These are phyloP conservation scores for Fusarium anguioides DNA, from an alignment of 2,329 filamentous ascomycete genomes.

Conservation along the genomic window DNA sequence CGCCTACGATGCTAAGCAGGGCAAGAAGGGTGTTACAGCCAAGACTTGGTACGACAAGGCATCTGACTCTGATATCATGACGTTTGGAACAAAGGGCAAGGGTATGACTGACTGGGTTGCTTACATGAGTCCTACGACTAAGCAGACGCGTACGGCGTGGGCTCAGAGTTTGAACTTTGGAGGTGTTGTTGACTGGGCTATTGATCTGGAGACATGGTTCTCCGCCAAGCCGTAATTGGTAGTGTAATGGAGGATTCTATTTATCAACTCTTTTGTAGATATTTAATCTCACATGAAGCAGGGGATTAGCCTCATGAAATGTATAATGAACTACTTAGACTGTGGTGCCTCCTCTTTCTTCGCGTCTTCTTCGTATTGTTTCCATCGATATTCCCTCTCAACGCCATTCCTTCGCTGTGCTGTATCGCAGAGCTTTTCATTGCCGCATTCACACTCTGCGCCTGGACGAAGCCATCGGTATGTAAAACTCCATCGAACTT, in stretches of 20 bases:
- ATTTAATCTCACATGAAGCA: not conserved
- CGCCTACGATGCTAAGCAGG: constrained; percentile 32
- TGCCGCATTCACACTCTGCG: constrained; percentile 61
- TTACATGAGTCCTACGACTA: constrained; percentile 45
- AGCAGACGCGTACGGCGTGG: constrained; percentile 34
- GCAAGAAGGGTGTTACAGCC: constrained; percentile 25
- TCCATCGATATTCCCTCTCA: constrained; percentile 64
- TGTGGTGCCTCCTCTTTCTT: constrained; percentile 15
- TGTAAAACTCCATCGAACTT: constrained; percentile 65
- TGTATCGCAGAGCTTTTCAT: constrained; percentile 62
- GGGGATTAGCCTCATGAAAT: constrained; percentile 5
- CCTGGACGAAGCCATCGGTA: constrained; percentile 63
- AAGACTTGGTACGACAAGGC: constrained; percentile 38
- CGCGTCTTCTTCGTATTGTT: constrained; percentile 47
- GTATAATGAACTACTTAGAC: constrained; percentile 1
- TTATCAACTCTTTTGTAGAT: constrained; percentile 20
- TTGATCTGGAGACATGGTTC: constrained; percentile 45
- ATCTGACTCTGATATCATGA: constrained; percentile 43
- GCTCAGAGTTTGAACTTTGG: constrained; percentile 45
- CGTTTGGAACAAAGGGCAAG: constrained; percentile 32
- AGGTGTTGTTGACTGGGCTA: constrained; percentile 48
- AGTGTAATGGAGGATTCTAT: not conserved
- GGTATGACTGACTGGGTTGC: constrained; percentile 47
- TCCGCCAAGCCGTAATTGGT: constrained; percentile 26
- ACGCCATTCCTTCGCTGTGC: constrained; percentile 59